phyloP scores from a whole-genome alignment of 257 asterid species.

The Solanum pinnatisectum region DNA sequence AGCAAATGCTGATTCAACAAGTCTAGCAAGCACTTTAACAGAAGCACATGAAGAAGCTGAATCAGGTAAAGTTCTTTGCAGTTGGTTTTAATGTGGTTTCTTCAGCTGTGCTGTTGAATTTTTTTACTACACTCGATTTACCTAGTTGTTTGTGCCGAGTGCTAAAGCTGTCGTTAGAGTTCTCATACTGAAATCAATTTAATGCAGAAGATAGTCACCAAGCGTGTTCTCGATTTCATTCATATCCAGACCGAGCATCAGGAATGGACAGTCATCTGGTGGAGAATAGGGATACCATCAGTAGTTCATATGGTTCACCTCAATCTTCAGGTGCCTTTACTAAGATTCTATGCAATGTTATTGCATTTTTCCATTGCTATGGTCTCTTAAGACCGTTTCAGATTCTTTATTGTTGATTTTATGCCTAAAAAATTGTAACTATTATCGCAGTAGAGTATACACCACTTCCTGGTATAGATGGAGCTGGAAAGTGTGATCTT shows the following conservation, averaged over 20 bases:
- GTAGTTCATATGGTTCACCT: conserved; percentile 39
- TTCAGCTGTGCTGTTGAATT: background rate
- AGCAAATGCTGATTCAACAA: conserved; percentile 31
- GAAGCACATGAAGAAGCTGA: conserved; percentile 83
- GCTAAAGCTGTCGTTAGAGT: background rate
- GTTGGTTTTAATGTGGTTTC: background rate
- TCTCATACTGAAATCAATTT: conserved; percentile 12
- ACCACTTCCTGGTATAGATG: conserved; percentile 25
- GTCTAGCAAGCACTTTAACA: conserved; percentile 83
- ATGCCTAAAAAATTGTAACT: background rate
- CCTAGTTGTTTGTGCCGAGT: background rate
- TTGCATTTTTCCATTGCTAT: background rate
- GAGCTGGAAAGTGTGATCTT: conserved; percentile 20
- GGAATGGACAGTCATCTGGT: conserved; percentile 22
- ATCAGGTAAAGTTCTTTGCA: conserved; percentile 42
- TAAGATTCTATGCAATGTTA: conserved; percentile 7
- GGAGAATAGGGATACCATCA: conserved; percentile 23
- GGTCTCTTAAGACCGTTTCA: background rate
- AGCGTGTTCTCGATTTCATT: conserved; percentile 40
- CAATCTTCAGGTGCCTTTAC: conserved; percentile 40
- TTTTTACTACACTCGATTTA: background rate
- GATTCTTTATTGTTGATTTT: background rate
- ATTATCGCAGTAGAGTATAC: conserved; percentile 24
- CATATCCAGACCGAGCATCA: conserved; percentile 48
- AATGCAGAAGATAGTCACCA: conserved; percentile 60